Percentiles rank a stretch among this genome's conserved stretches.
Conservation (phyloP, 805 yeast genomes). For the Candida peoriensis region DNA sequence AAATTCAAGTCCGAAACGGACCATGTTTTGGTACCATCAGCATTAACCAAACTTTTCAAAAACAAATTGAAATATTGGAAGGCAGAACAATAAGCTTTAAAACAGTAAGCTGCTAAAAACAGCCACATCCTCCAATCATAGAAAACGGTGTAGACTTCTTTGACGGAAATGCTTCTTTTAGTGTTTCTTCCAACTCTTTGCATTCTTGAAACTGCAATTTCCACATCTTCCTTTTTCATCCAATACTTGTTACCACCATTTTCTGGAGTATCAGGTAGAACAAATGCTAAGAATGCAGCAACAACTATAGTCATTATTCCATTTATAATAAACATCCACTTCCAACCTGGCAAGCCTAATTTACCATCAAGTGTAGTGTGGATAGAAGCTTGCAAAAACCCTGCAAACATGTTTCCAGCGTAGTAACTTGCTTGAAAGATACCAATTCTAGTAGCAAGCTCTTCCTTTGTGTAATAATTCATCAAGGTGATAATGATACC, state of each 20-base stretch:
- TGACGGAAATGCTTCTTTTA: slow-evolving; percentile 5
- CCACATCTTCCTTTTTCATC: slow-evolving; percentile 27
- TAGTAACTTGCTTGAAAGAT: slow-evolving; percentile 12
- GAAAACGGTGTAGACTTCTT: slow-evolving; percentile 1
- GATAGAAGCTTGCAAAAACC: slow-evolving; percentile 38
- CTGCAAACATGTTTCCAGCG: slow-evolving; percentile 20
- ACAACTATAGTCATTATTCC: slow-evolving; percentile 14
- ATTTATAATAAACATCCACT: slow-evolving; percentile 14
- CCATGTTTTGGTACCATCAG: slow-evolving; percentile 10
- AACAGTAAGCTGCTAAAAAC: slow-evolving; percentile 9
- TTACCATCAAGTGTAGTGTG: slow-evolving; percentile 8
- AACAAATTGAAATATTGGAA: slow-evolving; percentile 11
- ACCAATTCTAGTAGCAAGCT: slow-evolving; percentile 29
- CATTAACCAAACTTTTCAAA: slow-evolving; percentile 11
- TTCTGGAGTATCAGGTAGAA: slow-evolving; percentile 34
- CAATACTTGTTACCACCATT: slow-evolving; percentile 24
- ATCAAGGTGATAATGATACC: slow-evolving; percentile 33
- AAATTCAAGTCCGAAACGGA: slow-evolving; percentile 10
- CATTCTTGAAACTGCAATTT: slow-evolving; percentile 22
- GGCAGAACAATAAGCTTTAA: slow-evolving; percentile 6
- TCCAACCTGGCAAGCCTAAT: slow-evolving; percentile 8
- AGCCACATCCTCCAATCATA: slow-evolving; percentile 8
- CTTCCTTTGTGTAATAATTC: slow-evolving; percentile 31
- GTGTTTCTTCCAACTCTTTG: slow-evolving; percentile 10
- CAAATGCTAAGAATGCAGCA: slow-evolving; percentile 30